A percentile compares a stretch with the other conserved stretches of the same genome.
Evolutionary conservation across 2,329 filamentous ascomycete species (phyloP).

Genomic region (Corniculantispora saksenae): DNA sequence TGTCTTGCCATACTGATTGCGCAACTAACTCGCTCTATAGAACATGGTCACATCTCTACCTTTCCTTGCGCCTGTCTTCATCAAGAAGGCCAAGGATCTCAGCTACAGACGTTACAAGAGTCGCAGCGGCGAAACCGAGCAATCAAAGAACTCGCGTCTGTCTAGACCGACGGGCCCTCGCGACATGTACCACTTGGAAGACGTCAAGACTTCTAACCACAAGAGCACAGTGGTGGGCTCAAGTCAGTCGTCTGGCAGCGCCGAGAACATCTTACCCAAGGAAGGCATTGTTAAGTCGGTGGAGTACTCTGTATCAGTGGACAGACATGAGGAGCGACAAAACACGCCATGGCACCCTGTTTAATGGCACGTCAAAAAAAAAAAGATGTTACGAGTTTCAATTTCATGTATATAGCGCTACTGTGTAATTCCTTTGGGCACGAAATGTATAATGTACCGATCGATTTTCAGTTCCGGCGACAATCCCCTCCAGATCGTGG

Average conservation of each 20-base stretch:
- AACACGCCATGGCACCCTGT: conserved; percentile 16
- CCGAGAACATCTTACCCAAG: conserved; percentile 41
- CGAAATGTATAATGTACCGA: neutral
- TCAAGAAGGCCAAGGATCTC: conserved; percentile 45
- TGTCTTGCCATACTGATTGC: neutral
- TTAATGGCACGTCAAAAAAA: neutral
- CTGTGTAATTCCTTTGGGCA: neutral
- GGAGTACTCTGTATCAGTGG: conserved; percentile 42
- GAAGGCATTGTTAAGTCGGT: conserved; percentile 43
- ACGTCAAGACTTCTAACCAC: conserved; percentile 31
- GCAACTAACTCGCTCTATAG: conserved; percentile 26
- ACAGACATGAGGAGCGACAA: conserved; percentile 21
- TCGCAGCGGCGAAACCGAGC: conserved; percentile 28
- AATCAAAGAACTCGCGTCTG: conserved; percentile 11
- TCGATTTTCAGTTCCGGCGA: neutral
- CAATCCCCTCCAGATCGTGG: neutral
- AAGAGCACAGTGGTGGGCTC: conserved; percentile 32
- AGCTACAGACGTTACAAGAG: conserved; percentile 38
- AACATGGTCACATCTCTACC: conserved; percentile 50
- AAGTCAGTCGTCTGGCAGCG: conserved; percentile 32
- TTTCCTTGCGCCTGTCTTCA: conserved; percentile 45
- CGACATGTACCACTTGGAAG: conserved; percentile 40
- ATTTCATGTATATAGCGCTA: conserved; percentile 2
- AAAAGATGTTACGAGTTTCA: neutral
- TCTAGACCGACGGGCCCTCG: conserved; percentile 22